Base-by-base conservation (phyloP, 2,329 filamentous ascomycete genomes). In the Penicillium decumbens region DNA sequence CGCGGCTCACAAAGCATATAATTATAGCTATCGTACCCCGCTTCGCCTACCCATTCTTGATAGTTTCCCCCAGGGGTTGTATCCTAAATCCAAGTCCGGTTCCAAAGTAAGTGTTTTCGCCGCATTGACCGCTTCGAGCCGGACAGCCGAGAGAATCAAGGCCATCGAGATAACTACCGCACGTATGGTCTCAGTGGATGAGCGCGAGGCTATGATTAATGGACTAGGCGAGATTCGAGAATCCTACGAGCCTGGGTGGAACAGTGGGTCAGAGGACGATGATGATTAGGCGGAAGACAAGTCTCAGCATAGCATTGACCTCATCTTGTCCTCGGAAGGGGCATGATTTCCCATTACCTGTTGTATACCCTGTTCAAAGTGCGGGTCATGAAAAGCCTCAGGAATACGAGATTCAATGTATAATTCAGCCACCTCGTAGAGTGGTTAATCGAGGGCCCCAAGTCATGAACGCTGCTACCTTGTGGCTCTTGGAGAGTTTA, bases 191-290 rank as follows among this genome's bases (percentile, higher is more conserved):
- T 76, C 77, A 0, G 61, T 92, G 3, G 89, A 95, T 51, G 91
- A 97, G 63, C 80, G 92, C 37, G 93, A 98, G 70, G 77, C 77
- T 2, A 75, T 97, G n/a, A 81, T 83, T 40, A 93, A 95, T 64
- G 84, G 87, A 10, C 75, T 98, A 33, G 83, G 87, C 23, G 85
- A 88, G 51, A 84, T 97, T 61, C 85, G 87, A 1, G 91, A 95
- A 63, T 88, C 88, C 51, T 97, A 96, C 67, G 84, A 89, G 59
- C 88, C 93, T 53, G 89, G 89, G 1, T 95, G 89, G 88, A 84
- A 83, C 10, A 89, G 86, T 62, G 89, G 84, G 45, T 71, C 67
- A 18, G 74, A 75, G 28, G 69, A 68, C 38, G 72, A 70, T 13
- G 70, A 74, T 51, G 73, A 75, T 54, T 72, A 58, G 48, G 48